Percentiles rank a stretch among this genome's conserved stretches.
Evolutionary conservation across 2,329 filamentous ascomycete genomes (phyloP).

Genomic region (Stachybotrys chartarum): DNA sequence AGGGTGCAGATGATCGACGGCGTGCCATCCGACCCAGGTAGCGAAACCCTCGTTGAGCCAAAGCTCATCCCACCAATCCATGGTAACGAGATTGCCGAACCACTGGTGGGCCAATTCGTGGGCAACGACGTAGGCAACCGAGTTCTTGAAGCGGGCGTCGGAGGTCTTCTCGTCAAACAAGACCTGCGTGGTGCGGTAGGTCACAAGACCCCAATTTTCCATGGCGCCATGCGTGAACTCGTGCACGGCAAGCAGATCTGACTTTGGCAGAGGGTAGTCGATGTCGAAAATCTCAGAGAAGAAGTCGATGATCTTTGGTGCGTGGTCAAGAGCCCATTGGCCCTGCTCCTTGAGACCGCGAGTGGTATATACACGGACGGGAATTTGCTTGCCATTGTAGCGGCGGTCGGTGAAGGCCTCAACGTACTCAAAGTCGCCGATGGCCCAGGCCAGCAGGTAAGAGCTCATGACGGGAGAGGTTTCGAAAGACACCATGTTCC

Average conservation of each 20-base stretch:
- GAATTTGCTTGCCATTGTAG: conserved; percentile 86
- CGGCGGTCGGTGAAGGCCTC: conserved; percentile 84
- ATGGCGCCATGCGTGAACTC: conserved; percentile 86
- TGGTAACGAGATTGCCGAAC: conserved; percentile 93
- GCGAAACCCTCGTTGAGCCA: conserved; percentile 97
- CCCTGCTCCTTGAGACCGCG: conserved; percentile 91
- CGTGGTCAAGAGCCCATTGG: conserved; percentile 80
- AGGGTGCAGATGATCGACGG: conserved; percentile 83
- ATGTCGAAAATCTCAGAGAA: conserved; percentile 93
- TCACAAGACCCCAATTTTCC: conserved; percentile 97
- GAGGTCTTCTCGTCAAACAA: conserved; percentile 93
- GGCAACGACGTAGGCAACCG: conserved; percentile 95
- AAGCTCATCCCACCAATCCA: conserved; percentile 94
- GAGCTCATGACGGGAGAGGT: conserved; percentile 87
- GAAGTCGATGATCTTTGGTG: conserved; percentile 89
- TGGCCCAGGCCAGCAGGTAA: conserved; percentile 84
- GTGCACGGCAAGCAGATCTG: conserved; percentile 83
- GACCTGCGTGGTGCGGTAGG: conserved; percentile 90
- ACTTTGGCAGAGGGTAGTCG: conserved; percentile 89
- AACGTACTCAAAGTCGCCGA: conserved; percentile 95
- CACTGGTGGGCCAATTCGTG: conserved; percentile 95
- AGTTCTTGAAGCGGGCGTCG: conserved; percentile 83
- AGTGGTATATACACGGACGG: conserved; percentile 93
- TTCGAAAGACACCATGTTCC: conserved; percentile 72
- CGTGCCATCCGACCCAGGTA: conserved; percentile 96